These are phyloP conservation scores for Neofusicoccum cordaticola DNA, from an alignment of 2,329 filamentous ascomycete genomes.

Conservation along the genomic window DNA sequence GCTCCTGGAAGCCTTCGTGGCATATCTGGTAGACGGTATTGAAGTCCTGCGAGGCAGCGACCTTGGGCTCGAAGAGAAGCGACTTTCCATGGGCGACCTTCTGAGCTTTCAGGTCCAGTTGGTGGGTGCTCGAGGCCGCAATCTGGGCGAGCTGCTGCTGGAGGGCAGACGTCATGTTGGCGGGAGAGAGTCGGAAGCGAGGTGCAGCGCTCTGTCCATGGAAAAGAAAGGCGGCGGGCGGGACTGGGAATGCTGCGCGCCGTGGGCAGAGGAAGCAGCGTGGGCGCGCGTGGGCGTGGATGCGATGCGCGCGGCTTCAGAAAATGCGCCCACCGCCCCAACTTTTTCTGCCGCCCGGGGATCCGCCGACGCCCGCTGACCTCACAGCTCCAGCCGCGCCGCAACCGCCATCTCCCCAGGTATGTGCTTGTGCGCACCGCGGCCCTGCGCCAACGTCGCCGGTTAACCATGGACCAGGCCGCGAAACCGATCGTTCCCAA, in stretches of 20 bases:
- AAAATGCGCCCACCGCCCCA: constrained; percentile 12
- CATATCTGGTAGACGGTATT: constrained; percentile 86
- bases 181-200: neutral
- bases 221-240: constrained; percentile 21
- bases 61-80: constrained; percentile 82
- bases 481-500: constrained; percentile 55
- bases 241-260: neutral
- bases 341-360: constrained; percentile 15
- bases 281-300: neutral
- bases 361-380: constrained; percentile 11
- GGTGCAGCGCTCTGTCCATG: constrained; percentile 25
- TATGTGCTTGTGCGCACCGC: neutral
- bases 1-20: constrained; percentile 82
- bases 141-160: constrained; percentile 93
- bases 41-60: constrained; percentile 85
- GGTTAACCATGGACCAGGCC: constrained; percentile 18
- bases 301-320: constrained; percentile 4
- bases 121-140: constrained; percentile 82
- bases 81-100: constrained; percentile 91
- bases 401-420: neutral
- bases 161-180: constrained; percentile 76
- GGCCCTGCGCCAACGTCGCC: neutral
- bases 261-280: neutral
- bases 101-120: constrained; percentile 89
- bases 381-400: neutral